Evolutionary conservation across 352 stramenopile genomes (phyloP), one percentile per base, ranked within the genome.

Genomic region (Stramenopiles sp.): DNA sequence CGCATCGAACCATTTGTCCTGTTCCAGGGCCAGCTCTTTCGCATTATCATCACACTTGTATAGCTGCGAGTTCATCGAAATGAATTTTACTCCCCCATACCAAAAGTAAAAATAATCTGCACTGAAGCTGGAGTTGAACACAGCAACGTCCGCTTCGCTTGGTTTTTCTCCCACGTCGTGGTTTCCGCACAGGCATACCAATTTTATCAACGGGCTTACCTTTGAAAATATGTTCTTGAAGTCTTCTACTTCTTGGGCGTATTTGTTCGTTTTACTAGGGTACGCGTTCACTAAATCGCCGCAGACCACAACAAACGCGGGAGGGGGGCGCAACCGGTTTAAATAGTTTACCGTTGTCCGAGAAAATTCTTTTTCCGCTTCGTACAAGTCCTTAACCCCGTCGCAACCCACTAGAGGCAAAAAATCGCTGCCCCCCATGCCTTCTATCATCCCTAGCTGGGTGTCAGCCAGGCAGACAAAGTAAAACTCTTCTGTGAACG

Each of bases 381-480:
- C 78, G 33, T 76, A 76, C 4, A 76, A 18, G 4, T 35, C 73
- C 6, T 81, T 73, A 2, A 18, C 68, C 12, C 43, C 43, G 12
- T 12, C 25, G 12, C 43, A 53, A 53, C 43, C 43, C 25, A 53
- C 43, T 53, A 53, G 43, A 18, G 43, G 43, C 43, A 53, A 53
- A 53, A 53, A 53, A 18, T 12, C 25, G 43, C 43, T 53, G 25
- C 25, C 43, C 25, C 12, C 25, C 25, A 25, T 25, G 25, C 43
- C 43, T 53, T 81, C 63, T 1, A 78, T 3, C 74, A 81, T 79
- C n/a, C 78, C 78, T n/a, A 81, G 69, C 76, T 81, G 78, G 35
- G 77, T 78, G 68, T 81, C 78, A 1, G 78, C 78, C 2, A 81
- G 68, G 63, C 71, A 68, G 31, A 81, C 77, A 76, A 81, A 81